A percentile compares a stretch with the other conserved stretches of the same genome.
Conservation (phyloP, 2,329 filamentous ascomycete species). For the Pseudogymnoascus sp. region DNA sequence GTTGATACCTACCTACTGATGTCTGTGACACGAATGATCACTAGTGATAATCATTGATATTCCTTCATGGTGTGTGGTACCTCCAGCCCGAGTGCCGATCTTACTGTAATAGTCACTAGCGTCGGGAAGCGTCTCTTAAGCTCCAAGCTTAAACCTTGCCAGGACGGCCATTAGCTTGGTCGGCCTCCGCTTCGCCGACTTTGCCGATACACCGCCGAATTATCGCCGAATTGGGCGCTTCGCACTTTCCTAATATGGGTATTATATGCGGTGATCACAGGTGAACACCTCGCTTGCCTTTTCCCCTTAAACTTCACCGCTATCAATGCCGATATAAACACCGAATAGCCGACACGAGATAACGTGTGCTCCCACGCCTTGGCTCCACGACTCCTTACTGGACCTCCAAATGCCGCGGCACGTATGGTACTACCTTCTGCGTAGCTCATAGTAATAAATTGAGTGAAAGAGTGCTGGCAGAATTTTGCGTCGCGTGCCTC, state of each 20-base stretch:
- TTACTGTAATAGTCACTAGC: not conserved
- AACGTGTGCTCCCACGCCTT: not conserved
- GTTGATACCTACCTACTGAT: not conserved
- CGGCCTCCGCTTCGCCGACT: not conserved
- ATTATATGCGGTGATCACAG: not conserved
- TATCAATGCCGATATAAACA: not conserved
- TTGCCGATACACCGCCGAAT: not conserved
- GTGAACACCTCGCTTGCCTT: not conserved
- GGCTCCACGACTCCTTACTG: not conserved
- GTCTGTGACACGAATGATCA: not conserved
- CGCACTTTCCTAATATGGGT: not conserved
- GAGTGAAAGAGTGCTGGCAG: not conserved
- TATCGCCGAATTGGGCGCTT: not conserved
- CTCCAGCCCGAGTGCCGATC: not conserved
- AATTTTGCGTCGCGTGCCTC: not conserved
- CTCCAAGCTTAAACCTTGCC: conserved; percentile 1
- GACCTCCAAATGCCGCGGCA: not conserved
- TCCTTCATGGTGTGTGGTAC: not conserved
- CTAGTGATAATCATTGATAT: too few relatives aligned
- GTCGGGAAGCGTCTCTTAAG: not conserved
- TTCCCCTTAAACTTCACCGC: not conserved
- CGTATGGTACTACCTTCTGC: not conserved
- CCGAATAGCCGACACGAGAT: not conserved
- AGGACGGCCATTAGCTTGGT: not conserved
- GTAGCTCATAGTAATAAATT: not conserved